A percentile compares a stretch with the other conserved stretches of the same genome.
These are phyloP conservation scores for Umbelopsis sp. DNA, from an alignment of 192 early-diverging fungal species.

Conservation along the genomic window DNA sequence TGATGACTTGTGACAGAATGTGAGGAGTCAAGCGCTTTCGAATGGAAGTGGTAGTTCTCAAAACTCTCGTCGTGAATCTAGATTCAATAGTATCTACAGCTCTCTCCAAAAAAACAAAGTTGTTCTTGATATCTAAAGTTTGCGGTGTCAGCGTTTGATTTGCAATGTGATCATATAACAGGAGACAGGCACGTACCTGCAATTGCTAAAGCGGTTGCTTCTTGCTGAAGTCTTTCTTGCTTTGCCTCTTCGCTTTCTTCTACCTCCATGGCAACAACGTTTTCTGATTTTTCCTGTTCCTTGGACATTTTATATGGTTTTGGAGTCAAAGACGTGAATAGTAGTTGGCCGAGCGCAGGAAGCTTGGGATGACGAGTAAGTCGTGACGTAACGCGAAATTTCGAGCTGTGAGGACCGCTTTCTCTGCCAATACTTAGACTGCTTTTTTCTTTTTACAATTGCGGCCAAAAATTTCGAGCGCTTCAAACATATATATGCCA, in stretches of 20 bases:
- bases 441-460: not conserved
- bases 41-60: conserved; percentile 79
- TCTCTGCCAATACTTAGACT: not conserved
- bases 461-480: not conserved
- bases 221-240: conserved; percentile 34
- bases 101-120: conserved; percentile 80
- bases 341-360: not conserved
- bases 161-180: not conserved
- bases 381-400: conserved; percentile 19
- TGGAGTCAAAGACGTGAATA: conserved; percentile 3
- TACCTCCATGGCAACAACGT: conserved; percentile 35
- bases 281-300: conserved; percentile 27
- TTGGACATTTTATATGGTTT: conserved; percentile 6
- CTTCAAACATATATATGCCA: no score
- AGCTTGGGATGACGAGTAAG: conserved; percentile 9
- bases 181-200: not conserved
- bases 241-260: conserved; percentile 37
- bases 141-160: not conserved
- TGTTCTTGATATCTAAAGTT: conserved; percentile 82
- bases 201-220: conserved; percentile 23
- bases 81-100: conserved; percentile 84
- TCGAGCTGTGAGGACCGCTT: no score
- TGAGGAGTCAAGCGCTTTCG: conserved; percentile 76
- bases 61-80: conserved; percentile 86
- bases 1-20: conserved; percentile 63